phyloP scores from a whole-genome alignment of 2,329 filamentous ascomycete genomes.

The Alternaria sp. region DNA sequence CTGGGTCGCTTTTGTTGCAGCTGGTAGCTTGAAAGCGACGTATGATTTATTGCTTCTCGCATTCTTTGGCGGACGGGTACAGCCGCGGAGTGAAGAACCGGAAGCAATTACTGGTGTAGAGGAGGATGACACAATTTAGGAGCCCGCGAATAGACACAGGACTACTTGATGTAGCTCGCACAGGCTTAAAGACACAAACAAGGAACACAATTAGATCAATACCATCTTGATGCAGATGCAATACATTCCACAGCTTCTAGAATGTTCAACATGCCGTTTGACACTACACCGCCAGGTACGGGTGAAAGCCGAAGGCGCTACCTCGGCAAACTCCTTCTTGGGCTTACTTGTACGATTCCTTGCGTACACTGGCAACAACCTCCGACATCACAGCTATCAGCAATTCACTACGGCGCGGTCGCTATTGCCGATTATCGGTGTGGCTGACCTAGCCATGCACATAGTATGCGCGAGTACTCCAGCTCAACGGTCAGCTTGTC shows the following conservation, averaged over 20 bases:
- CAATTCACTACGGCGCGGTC: slow-evolving; percentile 1
- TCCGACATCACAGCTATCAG: background rate
- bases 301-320: slow-evolving; percentile 3
- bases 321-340: slow-evolving; percentile 1
- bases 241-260: background rate
- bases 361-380: background rate
- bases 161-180: background rate
- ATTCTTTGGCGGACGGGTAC: slow-evolving; percentile 42
- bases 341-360: background rate
- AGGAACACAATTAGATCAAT: background rate
- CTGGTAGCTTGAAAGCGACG: slow-evolving; percentile 43
- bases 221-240: background rate
- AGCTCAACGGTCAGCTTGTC: background rate
- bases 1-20: slow-evolving; percentile 50
- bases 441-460: background rate
- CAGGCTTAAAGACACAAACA: background rate
- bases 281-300: background rate
- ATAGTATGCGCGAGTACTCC: background rate
- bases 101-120: background rate
- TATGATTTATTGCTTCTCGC: slow-evolving; percentile 47
- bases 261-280: background rate
- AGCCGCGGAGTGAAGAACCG: slow-evolving; percentile 14
- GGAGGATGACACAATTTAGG: background rate
- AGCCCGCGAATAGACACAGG: background rate
- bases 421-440: background rate